phyloP scores from a whole-genome alignment of 495 filamentous ascomycete genomes.

The Neurospora sp. region DNA sequence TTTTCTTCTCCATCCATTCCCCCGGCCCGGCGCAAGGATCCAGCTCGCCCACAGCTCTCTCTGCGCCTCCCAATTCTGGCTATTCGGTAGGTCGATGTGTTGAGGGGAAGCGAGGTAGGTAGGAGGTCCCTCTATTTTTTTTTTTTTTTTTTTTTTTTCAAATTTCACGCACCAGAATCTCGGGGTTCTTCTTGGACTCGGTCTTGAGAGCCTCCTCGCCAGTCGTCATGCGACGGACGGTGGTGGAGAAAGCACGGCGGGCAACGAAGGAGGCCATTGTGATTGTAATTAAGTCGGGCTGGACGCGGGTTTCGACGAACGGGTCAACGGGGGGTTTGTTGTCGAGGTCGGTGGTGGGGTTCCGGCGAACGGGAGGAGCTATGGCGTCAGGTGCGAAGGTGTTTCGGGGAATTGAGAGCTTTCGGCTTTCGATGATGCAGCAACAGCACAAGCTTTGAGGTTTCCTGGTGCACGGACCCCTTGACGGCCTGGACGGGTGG shows the following conservation, averaged over 20 bases:
- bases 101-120: not conserved
- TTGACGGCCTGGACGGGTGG: not conserved
- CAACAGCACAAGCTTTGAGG: constrained; percentile 5
- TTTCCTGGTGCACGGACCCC: not conserved
- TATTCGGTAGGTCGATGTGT: not conserved
- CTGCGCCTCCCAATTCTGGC: not conserved
- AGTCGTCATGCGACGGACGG: constrained; percentile 30
- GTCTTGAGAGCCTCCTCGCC: constrained; percentile 33
- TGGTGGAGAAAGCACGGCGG: constrained; percentile 38
- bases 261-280: constrained; percentile 39
- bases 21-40: not conserved
- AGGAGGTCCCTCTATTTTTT: not conserved
- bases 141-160: not conserved
- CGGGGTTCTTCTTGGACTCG: constrained; percentile 44
- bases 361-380: constrained; percentile 1
- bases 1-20: not conserved
- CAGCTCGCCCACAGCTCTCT: not conserved
- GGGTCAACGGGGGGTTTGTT: constrained; percentile 7
- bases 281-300: constrained; percentile 5
- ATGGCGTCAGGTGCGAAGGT: not conserved
- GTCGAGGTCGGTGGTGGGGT: constrained; percentile 4
- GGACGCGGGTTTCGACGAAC: not conserved
- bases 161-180: constrained; percentile 38
- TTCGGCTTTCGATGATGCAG: constrained; percentile 3
- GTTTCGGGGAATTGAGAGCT: not conserved